Evolutionary conservation across 352 stramenopile genomes (phyloP), one percentile per base, ranked within the genome.

Genomic region (Globisporangium iwayamae): DNA sequence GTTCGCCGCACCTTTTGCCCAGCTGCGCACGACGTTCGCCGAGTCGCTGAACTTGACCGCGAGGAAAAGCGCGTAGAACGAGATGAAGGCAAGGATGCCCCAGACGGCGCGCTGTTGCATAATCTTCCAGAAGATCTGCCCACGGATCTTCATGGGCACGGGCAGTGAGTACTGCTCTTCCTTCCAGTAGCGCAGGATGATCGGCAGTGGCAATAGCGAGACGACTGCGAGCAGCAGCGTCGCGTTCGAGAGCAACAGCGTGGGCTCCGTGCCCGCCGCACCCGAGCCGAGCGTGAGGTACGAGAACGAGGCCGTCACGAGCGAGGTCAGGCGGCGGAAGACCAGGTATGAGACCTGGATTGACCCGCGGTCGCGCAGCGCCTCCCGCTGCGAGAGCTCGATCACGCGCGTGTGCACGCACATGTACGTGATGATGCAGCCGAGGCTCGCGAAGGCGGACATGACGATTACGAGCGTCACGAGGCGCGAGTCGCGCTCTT

Each of bases 101-200:
- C 78, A 84, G 58, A 84, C 69, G 0, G 75, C 78, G 38, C 81
- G 83, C 56, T 84, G 75, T 60, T 83, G 75, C 71, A 84, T 75
- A 60, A 84, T 74, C 48, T 75, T 76, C 78, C 74, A 83, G 14
- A 82, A 60, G 20, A 83, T 78, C 59, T 72, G 66, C 2, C 63
- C 68, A 1, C 71, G 73, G 5, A 74, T 68, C 57, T 75, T 79
- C 60, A 86, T 56, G 2, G 75, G 61, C 2, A 67, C 79, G 16
- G 74, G 71, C 1, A 83, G 62, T 1, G 75, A 78, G 63, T 83
- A 81, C 30, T 48, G 58, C n/a, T 83, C 71, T 30, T 85, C 77
- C 0, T 81, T 47, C 74, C 75, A 86, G 50, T 65, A 74, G 32
- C 68, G 68, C 39, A 67, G 62, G 20, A 83, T 66, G 1, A 85